Percentiles rank a stretch among this genome's conserved stretches.
These are phyloP conservation scores for Lepiota brunneoincarnata DNA, from an alignment of 768 basidiomycete genomes.

Conservation along the genomic window DNA sequence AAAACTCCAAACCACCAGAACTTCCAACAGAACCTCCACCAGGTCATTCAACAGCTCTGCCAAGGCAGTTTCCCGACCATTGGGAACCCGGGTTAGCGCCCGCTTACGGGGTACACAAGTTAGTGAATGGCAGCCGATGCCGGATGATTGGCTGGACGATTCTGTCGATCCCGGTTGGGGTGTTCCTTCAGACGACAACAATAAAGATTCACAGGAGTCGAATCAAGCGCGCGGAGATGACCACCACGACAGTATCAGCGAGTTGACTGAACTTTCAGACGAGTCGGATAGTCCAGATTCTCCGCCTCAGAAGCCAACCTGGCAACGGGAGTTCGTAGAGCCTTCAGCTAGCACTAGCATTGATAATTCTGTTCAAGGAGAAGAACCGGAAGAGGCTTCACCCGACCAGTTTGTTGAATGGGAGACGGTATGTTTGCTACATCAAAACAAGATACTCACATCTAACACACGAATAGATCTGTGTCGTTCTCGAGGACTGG, in stretches of 20 bases:
- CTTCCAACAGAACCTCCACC: too few species aligned
- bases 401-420: slow-evolving; percentile 68
- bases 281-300: slow-evolving; percentile 23
- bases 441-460: background rate
- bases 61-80: slow-evolving; percentile 25
- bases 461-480: slow-evolving; percentile 52
- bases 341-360: slow-evolving; percentile 10
- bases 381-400: slow-evolving; percentile 5
- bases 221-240: slow-evolving; percentile 40
- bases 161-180: background rate
- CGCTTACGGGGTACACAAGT: slow-evolving; percentile 55
- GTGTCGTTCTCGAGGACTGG: slow-evolving; percentile 83
- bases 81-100: slow-evolving; percentile 66
- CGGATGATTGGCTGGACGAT: slow-evolving; percentile 66
- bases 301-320: background rate
- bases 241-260: slow-evolving; percentile 61
- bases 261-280: slow-evolving; percentile 72
- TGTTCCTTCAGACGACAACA: background rate
- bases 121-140: slow-evolving; percentile 81
- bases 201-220: slow-evolving; percentile 40
- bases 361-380: slow-evolving; percentile 2
- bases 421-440: slow-evolving; percentile 71
- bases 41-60: slow-evolving; percentile 13
- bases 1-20: slow-evolving; percentile 10
- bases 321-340: slow-evolving; percentile 5